Base-by-base conservation (phyloP, 73 alveolate species). In the Stentor coeruleus region DNA sequence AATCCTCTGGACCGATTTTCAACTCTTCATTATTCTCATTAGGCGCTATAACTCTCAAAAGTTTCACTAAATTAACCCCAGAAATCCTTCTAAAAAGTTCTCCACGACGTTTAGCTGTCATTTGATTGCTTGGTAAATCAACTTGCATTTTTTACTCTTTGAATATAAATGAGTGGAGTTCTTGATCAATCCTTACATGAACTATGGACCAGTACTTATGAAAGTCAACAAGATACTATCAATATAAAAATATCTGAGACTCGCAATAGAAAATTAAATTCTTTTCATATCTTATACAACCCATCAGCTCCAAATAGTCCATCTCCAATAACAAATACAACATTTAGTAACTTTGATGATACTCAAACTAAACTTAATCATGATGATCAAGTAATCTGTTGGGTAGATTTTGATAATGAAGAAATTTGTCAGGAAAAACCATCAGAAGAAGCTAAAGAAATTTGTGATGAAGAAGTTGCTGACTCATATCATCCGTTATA, bases 21-120 rank as follows among this genome's bases (percentile, higher is more conserved):
- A 75, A 83, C 74, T 85, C 59, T 75, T 75, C 83, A 75, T 37
- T 75, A 31, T 30, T 30, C 1, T 37, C 58, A 38, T 38, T 66
- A 37, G 20, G n/a, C 38, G 6, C 28, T 75, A 39, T 38, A 75
- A 6, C 20, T 75, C 39, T 39, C 20, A 39, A n/a, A 3, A 95
- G 81, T 59, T 93, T 89, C 26, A 86, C 80, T 20, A 95, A 80
- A 39, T 97, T 95, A n/a, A 95, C 86, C 38, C 91, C 28, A 84
- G 89, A 92, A 30, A 95, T 89, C 74, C 99, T 82, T 72, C 90
- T 91, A 82, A 93, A 95, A 20, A 89, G 79, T 59, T 95, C 99
- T 58, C 86, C 77, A 85, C 90, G 93, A 83, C 93, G 86, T 72
- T 93, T 95, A 15, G 96, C 94, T 42, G 93, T 94, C 55, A 82